Evolutionary conservation across 2,329 filamentous ascomycete species (phyloP).

Genomic region (Botrytis elliptica): DNA sequence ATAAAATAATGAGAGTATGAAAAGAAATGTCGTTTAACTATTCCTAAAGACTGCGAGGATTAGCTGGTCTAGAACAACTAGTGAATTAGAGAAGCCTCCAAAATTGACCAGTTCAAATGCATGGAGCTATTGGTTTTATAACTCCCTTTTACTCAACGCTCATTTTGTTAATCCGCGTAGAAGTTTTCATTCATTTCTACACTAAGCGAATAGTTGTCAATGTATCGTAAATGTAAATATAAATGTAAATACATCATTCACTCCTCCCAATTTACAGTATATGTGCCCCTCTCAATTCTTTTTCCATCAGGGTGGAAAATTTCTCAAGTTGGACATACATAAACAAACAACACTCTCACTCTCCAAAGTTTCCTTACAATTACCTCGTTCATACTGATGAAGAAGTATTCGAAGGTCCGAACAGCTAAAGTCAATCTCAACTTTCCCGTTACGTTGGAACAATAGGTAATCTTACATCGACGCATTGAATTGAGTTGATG

Average conservation of each 20-base stretch:
- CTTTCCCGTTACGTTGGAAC: neutral
- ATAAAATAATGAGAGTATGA: fast-evolving
- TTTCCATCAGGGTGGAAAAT: fast-evolving
- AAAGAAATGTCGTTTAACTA: fast-evolving
- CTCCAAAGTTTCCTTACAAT: neutral
- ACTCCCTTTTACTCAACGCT: neutral
- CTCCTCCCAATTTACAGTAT: neutral
- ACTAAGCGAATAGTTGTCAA: neutral
- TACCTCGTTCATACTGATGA: neutral
- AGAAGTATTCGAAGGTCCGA: fast-evolving
- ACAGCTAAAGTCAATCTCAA: neutral
- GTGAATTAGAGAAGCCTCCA: neutral
- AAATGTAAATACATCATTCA: neutral
- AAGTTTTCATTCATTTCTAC: fast-evolving
- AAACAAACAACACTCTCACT: neutral
- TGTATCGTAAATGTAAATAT: neutral
- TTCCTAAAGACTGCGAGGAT: fast-evolving
- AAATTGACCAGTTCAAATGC: too few species aligned
- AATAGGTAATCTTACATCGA: neutral
- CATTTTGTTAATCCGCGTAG: neutral
- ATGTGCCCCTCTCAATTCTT: neutral
- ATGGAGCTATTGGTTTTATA: too few species aligned
- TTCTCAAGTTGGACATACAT: neutral
- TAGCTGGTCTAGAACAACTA: neutral
- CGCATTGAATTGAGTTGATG: neutral